These are phyloP conservation scores for Prosopis cineraria DNA, from an alignment of 306 rosid species.

Conservation along the genomic window DNA sequence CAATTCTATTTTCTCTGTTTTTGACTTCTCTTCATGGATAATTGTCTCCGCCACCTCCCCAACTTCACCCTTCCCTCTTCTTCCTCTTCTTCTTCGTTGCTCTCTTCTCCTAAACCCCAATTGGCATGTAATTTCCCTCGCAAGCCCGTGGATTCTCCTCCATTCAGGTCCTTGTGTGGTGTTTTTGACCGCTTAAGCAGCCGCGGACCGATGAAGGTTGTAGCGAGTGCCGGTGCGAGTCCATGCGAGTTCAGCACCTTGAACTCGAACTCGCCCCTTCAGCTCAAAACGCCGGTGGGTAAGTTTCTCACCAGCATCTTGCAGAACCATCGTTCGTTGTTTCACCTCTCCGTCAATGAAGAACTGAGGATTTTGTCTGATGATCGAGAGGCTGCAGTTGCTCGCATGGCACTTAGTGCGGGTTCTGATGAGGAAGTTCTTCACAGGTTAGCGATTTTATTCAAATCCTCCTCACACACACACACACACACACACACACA, in stretches of 20 bases:
- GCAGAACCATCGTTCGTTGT: constrained; percentile 81
- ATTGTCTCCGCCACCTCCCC: constrained; percentile 25
- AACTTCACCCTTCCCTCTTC: constrained; percentile 19
- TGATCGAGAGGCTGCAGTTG: constrained; percentile 53
- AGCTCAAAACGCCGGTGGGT: constrained; percentile 63
- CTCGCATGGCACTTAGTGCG: constrained; percentile 47
- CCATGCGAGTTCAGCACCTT: constrained; percentile 55
- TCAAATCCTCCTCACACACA: neutral
- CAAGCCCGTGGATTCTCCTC: constrained; percentile 19
- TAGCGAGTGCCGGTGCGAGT: constrained; percentile 40
- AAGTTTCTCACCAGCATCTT: constrained; percentile 63
- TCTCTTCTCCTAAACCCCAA: neutral
- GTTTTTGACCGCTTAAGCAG: neutral
- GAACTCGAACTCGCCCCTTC: constrained; percentile 73
- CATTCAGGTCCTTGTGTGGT: neutral
- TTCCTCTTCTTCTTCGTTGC: neutral
- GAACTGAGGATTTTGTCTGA: constrained; percentile 58
- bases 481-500: neutral
- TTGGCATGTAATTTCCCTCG: neutral
- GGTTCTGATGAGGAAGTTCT: constrained; percentile 62
- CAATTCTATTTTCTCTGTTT: neutral
- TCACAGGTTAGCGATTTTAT: constrained; percentile 53
- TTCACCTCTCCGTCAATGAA: constrained; percentile 51
- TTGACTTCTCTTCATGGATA: constrained; percentile 43
- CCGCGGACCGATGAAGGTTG: neutral